Evolutionary conservation across 2,329 filamentous ascomycete genomes (phyloP).

Genomic region (Ambrosiella cleistominuta): DNA sequence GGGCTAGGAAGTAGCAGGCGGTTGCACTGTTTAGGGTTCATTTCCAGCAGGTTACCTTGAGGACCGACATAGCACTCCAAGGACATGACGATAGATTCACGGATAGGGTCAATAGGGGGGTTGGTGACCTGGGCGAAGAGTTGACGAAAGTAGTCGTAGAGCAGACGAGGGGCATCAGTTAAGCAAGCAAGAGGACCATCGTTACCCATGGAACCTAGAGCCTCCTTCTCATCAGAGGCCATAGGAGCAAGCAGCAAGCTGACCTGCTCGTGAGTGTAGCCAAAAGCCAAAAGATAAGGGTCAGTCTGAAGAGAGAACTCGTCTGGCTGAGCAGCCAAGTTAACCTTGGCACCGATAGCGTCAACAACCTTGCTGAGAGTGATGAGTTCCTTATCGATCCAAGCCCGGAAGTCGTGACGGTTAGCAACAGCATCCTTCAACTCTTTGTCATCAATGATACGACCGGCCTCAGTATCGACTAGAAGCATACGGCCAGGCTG

Average conservation of each 20-base stretch:
- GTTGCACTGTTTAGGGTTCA: constrained; percentile 77
- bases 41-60: constrained; percentile 86
- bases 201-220: constrained; percentile 93
- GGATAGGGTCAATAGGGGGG: constrained; percentile 89
- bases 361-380: constrained; percentile 60
- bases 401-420: constrained; percentile 72
- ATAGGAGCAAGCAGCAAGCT: constrained; percentile 82
- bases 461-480: constrained; percentile 74
- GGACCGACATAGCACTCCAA: constrained; percentile 91
- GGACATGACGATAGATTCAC: constrained; percentile 97
- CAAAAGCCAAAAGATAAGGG: constrained; percentile 66
- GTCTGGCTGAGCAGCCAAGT: constrained; percentile 51
- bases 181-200: constrained; percentile 85
- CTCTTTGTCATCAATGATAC: constrained; percentile 87
- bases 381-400: constrained; percentile 74
- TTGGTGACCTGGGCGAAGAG: constrained; percentile 97
- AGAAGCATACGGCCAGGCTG: constrained; percentile 93
- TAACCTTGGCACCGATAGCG: constrained; percentile 38
- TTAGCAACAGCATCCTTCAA: constrained; percentile 77
- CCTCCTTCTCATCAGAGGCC: constrained; percentile 95
- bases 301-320: constrained; percentile 64
- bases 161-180: constrained; percentile 69
- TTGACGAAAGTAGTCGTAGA: constrained; percentile 95
- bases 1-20: constrained; percentile 75
- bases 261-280: constrained; percentile 91